phyloP scores from a whole-genome alignment of 208 protist species.

The Wallacemonas collosoma region DNA sequence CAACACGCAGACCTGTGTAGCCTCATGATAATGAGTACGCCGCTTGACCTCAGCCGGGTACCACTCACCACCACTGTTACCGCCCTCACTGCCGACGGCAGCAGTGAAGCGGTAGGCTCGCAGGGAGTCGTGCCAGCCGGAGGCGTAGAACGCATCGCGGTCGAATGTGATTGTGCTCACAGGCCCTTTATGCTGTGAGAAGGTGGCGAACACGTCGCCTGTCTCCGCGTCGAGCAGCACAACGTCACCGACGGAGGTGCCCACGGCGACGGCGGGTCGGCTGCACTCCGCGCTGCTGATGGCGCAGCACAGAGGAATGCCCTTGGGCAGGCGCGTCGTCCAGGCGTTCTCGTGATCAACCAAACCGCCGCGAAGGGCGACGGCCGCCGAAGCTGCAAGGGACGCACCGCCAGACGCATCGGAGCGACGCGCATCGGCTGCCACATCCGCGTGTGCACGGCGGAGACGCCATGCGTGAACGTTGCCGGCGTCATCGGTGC shows the following conservation, averaged over 20 bases:
- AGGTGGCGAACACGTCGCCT: constrained; percentile 68
- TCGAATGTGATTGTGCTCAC: constrained; percentile 61
- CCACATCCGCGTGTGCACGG: constrained; percentile 4
- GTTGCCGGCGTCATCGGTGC: constrained; percentile 82
- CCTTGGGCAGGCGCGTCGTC: constrained; percentile 73
- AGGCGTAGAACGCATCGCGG: constrained; percentile 63
- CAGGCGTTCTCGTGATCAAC: constrained; percentile 69
- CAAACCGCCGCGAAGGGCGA: constrained; percentile 27
- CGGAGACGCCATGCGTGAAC: constrained; percentile 71
- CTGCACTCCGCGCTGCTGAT: constrained; percentile 32
- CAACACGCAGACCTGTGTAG: constrained; percentile 59
- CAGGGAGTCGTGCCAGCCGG: constrained; percentile 89
- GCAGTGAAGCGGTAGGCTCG: constrained; percentile 49
- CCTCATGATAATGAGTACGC: constrained; percentile 90
- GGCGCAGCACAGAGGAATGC: constrained; percentile 72
- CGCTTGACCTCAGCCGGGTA: constrained; percentile 89
- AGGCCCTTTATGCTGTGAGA: constrained; percentile 85
- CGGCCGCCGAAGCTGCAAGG: background rate
- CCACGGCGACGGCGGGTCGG: constrained; percentile 67
- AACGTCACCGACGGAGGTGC: constrained; percentile 83
- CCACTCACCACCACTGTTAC: constrained; percentile 48
- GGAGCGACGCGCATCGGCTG: background rate
- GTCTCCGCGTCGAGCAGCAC: constrained; percentile 73
- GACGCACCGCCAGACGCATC: background rate
- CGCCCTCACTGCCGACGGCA: constrained; percentile 26